Base-by-base conservation (phyloP, 2,329 filamentous ascomycete genomes). In the Alternaria infectoria region DNA sequence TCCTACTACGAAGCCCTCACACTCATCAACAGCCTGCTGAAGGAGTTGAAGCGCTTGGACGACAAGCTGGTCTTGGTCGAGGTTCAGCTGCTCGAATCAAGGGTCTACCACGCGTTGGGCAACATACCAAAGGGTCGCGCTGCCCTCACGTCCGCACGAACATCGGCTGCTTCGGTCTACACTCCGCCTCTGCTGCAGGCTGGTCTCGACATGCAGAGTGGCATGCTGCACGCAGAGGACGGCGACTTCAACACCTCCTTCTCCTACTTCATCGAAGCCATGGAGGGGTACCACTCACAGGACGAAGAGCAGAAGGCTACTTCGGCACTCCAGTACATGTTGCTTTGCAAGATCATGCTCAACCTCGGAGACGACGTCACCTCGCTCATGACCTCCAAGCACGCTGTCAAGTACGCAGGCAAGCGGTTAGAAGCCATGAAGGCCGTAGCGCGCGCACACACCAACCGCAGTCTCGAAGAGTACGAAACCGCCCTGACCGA, bases 341-440 rank as follows among this genome's bases (percentile, higher is more conserved):
- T 99, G 58, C 90, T 99, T 36, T 98, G 96, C 89, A 99, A 99
- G 86, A 96, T 99, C 81, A 99, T 99, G 96, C 87, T 99, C 73
- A 99, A 99, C 83, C 87, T 96, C 44, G 93, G 90, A 70, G 94
- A 98, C 84, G 96, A 99, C 81, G 95, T 99, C 80, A 97, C 95
- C 83, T 89, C 91, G 77, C 88, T 99, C 71, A 93, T 99, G 89
- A 89, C 91, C 28, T 96, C 93, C 58, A 99, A 99, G 87, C 94
- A 97, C 81, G 96, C 96, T 43, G 89, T 96, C 78, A 96, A 96
- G 83, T 98, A 99, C 79, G 94, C 94, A 30, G 93, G 95, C 74
- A 93, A 95, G 83, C 96, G 93, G 78, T 89, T 99, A 68, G 96
- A 99, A 82, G 96, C 96, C 62, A 99, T 99, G 96, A 99, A 99